A percentile compares a stretch with the other conserved stretches of the same genome.
Evolutionary conservation across 768 basidiomycete genomes (phyloP).

Genomic region (Suillus placidus): DNA sequence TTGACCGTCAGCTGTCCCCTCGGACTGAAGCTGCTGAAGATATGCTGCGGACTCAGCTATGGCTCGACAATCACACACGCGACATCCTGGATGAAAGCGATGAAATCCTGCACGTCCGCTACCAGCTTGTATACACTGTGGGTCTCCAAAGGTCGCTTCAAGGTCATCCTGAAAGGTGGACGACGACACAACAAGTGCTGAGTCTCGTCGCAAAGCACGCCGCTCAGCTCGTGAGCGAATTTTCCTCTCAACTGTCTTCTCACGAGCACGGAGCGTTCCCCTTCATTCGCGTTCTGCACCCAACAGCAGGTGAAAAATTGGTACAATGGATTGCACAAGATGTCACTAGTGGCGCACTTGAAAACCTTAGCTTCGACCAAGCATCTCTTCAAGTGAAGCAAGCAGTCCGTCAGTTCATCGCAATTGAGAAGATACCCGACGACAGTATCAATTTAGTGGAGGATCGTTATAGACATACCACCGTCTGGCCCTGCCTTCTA

Average conservation of each 20-base stretch:
- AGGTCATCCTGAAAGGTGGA: slow-evolving; percentile 15
- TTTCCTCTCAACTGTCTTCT: slow-evolving; percentile 17
- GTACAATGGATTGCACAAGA: slow-evolving; percentile 15
- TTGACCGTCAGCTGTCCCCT: slow-evolving; percentile 36
- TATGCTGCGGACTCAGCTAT: slow-evolving; percentile 30
- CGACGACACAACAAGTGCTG: slow-evolving; percentile 33
- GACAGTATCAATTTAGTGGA: slow-evolving; percentile 12
- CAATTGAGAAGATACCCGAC: slow-evolving; percentile 6
- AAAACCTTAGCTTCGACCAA: neutral
- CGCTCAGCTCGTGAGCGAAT: slow-evolving; percentile 9
- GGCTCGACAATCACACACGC: neutral
- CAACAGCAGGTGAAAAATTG: slow-evolving; percentile 12
- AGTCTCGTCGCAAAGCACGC: slow-evolving; percentile 24
- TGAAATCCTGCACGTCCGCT: neutral
- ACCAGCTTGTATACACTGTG: neutral
- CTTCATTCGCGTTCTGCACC: slow-evolving; percentile 18
- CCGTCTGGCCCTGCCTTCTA: neutral
- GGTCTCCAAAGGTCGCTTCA: neutral
- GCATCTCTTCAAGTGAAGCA: neutral
- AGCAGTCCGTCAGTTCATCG: slow-evolving; percentile 30
- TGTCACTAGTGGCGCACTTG: slow-evolving; percentile 12
- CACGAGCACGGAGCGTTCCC: slow-evolving; percentile 14
- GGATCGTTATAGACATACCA: slow-evolving; percentile 4
- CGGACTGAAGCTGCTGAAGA: slow-evolving; percentile 7
- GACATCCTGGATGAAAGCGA: neutral